Percentiles rank a stretch among this genome's conserved stretches.
These are phyloP conservation scores for Penicillium rolfsii DNA, from an alignment of 2,329 filamentous ascomycete genomes.

Conservation along the genomic window DNA sequence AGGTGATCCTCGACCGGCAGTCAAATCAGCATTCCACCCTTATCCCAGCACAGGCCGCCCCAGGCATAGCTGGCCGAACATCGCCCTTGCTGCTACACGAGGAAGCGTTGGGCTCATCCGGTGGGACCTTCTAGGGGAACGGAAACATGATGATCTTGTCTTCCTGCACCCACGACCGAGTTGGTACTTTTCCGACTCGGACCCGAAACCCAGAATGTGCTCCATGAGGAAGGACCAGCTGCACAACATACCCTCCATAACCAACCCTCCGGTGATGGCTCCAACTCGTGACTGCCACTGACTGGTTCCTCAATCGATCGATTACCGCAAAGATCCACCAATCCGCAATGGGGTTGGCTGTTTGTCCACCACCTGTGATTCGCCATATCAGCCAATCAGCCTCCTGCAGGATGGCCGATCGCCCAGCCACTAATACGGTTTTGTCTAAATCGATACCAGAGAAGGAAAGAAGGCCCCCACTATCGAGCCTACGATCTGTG, in stretches of 20 bases:
- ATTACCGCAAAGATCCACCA: slow-evolving; percentile 16
- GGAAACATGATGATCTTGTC: slow-evolving; percentile 1
- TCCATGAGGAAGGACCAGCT: slow-evolving; percentile 18
- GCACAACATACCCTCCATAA: slow-evolving; percentile 30
- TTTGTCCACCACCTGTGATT: slow-evolving; percentile 28
- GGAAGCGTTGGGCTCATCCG: not conserved
- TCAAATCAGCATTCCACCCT: slow-evolving; percentile 12
- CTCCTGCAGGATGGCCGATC: slow-evolving; percentile 37
- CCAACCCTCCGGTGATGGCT: slow-evolving; percentile 3
- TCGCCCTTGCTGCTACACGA: not conserved
- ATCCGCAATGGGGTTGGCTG: slow-evolving; percentile 16
- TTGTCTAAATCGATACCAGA: slow-evolving; percentile 20
- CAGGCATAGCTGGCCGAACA: not conserved
- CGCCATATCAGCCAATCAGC: slow-evolving; percentile 37
- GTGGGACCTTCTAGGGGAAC: not conserved
- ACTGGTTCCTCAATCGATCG: slow-evolving; percentile 14
- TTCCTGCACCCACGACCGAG: slow-evolving; percentile 13
- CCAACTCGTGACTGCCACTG: not conserved
- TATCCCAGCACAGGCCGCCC: slow-evolving; percentile 2
- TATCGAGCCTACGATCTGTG: slow-evolving; percentile 17
- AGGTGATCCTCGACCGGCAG: slow-evolving; percentile 12
- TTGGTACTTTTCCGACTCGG: slow-evolving; percentile 21
- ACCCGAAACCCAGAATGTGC: slow-evolving; percentile 10
- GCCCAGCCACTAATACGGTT: slow-evolving; percentile 27
- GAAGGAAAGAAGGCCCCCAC: slow-evolving; percentile 13